Percentiles rank a stretch among this genome's conserved stretches.
Evolutionary conservation across 202 grass and related monocot species (phyloP).

Genomic region (Setaria italica): DNA sequence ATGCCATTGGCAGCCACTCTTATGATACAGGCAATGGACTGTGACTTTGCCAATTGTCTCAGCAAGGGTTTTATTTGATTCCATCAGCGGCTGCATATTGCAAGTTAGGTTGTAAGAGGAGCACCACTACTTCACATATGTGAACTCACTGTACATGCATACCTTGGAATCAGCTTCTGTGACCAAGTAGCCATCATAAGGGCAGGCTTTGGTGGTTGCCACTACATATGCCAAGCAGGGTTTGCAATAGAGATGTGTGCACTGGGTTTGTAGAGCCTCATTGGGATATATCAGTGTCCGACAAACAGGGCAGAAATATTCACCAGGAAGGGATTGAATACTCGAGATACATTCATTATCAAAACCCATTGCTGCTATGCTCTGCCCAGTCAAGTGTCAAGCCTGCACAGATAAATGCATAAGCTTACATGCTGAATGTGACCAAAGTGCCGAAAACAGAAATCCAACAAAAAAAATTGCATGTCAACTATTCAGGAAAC

Average conservation of each 20-base stretch:
- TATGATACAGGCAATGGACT: constrained; percentile 88
- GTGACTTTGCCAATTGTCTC: constrained; percentile 81
- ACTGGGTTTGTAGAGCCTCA: constrained; percentile 90
- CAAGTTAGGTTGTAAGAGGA: constrained; percentile 40
- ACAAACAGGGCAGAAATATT: constrained; percentile 99
- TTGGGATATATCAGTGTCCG: constrained; percentile 91
- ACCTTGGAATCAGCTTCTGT: constrained; percentile 99
- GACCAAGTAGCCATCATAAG: constrained; percentile 98
- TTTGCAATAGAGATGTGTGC: constrained; percentile 99
- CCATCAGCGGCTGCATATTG: constrained; percentile 76
- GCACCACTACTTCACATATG: not conserved
- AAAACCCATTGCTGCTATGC: constrained; percentile 68
- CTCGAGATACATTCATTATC: constrained; percentile 94
- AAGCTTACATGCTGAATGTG: constrained; percentile 21
- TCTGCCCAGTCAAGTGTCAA: constrained; percentile 22
- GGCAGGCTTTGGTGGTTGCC: constrained; percentile 93
- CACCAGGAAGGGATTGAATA: constrained; percentile 93
- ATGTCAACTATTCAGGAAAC: constrained; percentile 1
- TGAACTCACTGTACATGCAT: constrained; percentile 21
- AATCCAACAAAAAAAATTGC: not conserved
- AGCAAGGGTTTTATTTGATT: constrained; percentile 79
- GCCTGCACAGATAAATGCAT: constrained; percentile 50
- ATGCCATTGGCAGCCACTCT: constrained; percentile 96
- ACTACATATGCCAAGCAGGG: constrained; percentile 88
- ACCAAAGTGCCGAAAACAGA: not conserved